Evolutionary conservation across 1,139 yeast species (phyloP).

Genomic region (Arxiozyma telluris): DNA sequence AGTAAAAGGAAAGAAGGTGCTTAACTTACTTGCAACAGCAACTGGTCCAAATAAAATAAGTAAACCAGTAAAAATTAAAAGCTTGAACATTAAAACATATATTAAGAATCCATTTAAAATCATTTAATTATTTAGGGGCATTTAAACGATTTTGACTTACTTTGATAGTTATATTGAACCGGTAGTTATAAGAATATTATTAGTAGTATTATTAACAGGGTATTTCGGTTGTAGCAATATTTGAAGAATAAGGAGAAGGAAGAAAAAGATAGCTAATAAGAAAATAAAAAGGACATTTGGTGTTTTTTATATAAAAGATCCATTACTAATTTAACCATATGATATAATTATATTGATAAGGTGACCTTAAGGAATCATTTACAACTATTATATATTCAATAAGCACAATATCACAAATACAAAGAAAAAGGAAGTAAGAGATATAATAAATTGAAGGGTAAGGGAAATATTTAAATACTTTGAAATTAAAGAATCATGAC

Average conservation of each 20-base stretch:
- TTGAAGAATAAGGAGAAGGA: not conserved
- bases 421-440: not conserved
- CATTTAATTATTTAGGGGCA: not conserved
- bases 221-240: not conserved
- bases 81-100: too few species aligned
- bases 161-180: not conserved
- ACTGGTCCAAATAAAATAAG: not conserved
- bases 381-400: not conserved
- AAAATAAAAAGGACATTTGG: not conserved
- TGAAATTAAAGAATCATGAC: conserved; percentile 2
- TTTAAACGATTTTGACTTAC: too few species aligned
- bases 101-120: too few species aligned
- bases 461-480: not conserved
- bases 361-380: too few species aligned
- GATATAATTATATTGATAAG: not conserved
- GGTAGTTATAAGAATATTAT: too few species aligned
- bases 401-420: not conserved
- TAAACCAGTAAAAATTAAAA: not conserved
- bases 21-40: not conserved
- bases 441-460: not conserved
- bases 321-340: not conserved
- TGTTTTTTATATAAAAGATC: not conserved
- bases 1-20: not conserved
- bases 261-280: not conserved
- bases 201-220: too few species aligned